Evolutionary conservation across 257 asterid genomes (phyloP).

Genomic region (Penstemon barbatus): DNA sequence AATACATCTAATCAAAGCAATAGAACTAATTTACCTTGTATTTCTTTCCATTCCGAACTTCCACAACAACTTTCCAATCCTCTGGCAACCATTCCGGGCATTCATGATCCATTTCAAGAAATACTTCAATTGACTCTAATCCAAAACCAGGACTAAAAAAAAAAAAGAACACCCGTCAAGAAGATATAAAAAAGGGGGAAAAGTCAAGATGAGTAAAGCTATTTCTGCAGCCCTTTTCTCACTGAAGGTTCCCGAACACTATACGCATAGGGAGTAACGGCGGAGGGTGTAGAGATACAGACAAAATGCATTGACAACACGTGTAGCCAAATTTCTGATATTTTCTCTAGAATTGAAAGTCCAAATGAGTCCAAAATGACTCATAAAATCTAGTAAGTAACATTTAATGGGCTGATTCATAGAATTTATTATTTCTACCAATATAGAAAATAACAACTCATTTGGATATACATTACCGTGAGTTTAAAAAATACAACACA

Average conservation of each 20-base stretch:
- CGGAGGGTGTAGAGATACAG: slow-evolving; percentile 30
- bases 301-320: slow-evolving; percentile 44
- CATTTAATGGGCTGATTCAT: no score
- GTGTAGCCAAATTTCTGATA: slow-evolving; percentile 35
- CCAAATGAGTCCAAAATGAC: slow-evolving; percentile 29
- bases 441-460: no score
- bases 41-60: slow-evolving; percentile 48
- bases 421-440: no score
- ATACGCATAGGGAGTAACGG: background rate
- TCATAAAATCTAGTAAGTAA: slow-evolving; percentile 15
- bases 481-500: no score
- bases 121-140: slow-evolving; percentile 6
- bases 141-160: background rate
- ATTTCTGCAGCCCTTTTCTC: slow-evolving; percentile 16
- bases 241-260: background rate
- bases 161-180: background rate
- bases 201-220: background rate
- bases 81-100: slow-evolving; percentile 64
- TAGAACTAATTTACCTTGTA: slow-evolving; percentile 45
- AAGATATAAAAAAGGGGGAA: background rate
- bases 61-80: slow-evolving; percentile 64
- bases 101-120: slow-evolving; percentile 49
- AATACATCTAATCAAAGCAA: slow-evolving; percentile 12
- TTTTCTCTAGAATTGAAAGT: slow-evolving; percentile 16
- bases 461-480: no score